Evolutionary conservation across 75 land plant genomes (phyloP), one percentile per base, ranked within the genome.

Genomic region (Selaginella moellendorffii): DNA sequence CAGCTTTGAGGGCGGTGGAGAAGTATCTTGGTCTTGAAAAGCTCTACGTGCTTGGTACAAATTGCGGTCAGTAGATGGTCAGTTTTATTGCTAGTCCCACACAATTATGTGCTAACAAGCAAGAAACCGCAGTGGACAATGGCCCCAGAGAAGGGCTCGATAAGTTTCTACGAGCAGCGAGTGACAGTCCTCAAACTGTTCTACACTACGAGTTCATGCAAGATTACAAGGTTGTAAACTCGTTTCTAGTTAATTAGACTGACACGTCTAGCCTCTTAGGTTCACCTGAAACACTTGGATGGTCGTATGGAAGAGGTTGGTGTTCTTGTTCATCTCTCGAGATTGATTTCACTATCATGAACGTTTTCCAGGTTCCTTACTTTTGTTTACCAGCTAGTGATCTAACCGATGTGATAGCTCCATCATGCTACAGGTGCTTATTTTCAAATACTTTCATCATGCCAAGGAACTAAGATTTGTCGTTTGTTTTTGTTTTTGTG

Each of bases 161-260:
- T 27, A 93, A 93, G 70, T 93, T 93, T 76, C 64, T 93, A 46
- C 85, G 83, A 63, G 87, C 83, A 25, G 98, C 98, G 77, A 93
- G 98, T 68, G 81, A 64, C 72, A 84, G 83, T 26, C 96, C 98
- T 63, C 96, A 93, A 46, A 93, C 98, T 24, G 98, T 93, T 63
- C 71, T 93, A 8, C 98, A 93, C 69, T 93, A 93, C 71, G 98
- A 93, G 73, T 93, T 93, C 56, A 93, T 93, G 98, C 98, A 93
- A 77, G 98, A 93, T 70, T 93, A 89, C 78, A 93, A 93, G 98
- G 98, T 82, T 2, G 5, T 52, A 68, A 2, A 56, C 24, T 24
- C 8, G 60, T 9, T 56, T 5, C 8, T 2, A 9, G 14, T 56
- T 56, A 8, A 5, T 56, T 56, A 63, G 30, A 26, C 25, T 19